Evolutionary conservation across 169 alveolate genomes (phyloP).

Genomic region (Plasmodium gonderi): DNA sequence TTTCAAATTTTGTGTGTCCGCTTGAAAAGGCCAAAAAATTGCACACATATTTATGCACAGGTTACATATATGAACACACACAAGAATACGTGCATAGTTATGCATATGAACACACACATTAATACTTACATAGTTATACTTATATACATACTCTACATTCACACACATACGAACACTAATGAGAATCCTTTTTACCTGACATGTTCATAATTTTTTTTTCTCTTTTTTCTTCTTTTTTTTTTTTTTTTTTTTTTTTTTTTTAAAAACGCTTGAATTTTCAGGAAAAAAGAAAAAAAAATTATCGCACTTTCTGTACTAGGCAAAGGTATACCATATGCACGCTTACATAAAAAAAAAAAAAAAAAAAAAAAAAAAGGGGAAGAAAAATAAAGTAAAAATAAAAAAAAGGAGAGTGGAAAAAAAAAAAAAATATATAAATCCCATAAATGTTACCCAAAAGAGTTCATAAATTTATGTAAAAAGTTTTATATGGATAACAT

Average conservation of each 20-base stretch:
- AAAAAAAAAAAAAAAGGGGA: background rate
- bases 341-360: background rate
- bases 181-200: slow-evolving; percentile 4
- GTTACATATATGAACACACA: no score
- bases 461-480: background rate
- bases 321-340: slow-evolving; percentile 1
- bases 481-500: no score
- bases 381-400: background rate
- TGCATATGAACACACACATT: background rate
- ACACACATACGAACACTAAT: no score
- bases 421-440: background rate
- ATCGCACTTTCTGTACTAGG: background rate
- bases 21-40: background rate
- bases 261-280: background rate
- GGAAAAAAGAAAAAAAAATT: background rate
- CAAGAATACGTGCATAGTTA: no score
- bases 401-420: background rate
- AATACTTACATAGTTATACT: background rate
- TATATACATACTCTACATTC: background rate
- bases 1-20: background rate
- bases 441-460: background rate
- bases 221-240: background rate
- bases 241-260: background rate
- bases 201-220: slow-evolving; percentile 14
- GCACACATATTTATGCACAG: background rate